These are phyloP conservation scores for Hydrangea macrophylla DNA, from an alignment of 148 eudicot genomes.

Conservation along the genomic window DNA sequence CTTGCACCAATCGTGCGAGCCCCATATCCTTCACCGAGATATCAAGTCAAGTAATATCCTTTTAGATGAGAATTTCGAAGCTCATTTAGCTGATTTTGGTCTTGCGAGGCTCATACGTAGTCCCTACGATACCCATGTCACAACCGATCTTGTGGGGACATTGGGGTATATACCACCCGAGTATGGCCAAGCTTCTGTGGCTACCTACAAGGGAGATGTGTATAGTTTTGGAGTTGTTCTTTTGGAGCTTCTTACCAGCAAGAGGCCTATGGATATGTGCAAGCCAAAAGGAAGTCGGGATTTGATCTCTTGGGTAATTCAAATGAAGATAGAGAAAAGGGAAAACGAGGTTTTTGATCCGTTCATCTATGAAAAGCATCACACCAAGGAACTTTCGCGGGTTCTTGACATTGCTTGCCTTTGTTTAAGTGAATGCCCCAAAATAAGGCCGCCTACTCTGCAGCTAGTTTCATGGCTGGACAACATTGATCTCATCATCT, in stretches of 20 bases:
- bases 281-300: constrained; percentile 22
- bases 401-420: constrained; percentile 31
- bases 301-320: constrained; percentile 30
- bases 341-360: constrained; percentile 28
- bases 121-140: too few relatives aligned
- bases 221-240: constrained; percentile 40
- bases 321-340: constrained; percentile 21
- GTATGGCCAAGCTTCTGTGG: constrained; percentile 29
- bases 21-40: constrained; percentile 33
- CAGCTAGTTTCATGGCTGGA: constrained; percentile 30
- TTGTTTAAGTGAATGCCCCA: constrained; percentile 26
- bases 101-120: constrained; percentile 33
- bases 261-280: constrained; percentile 35
- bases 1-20: constrained; percentile 26
- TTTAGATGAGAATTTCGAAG: constrained; percentile 27
- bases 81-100: constrained; percentile 38
- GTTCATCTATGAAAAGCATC: constrained; percentile 18
- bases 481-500: constrained; percentile 9
- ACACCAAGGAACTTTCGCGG: constrained; percentile 14
- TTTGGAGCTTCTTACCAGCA: constrained; percentile 32
- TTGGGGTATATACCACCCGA: too few relatives aligned
- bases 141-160: too few relatives aligned
- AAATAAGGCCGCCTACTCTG: constrained; percentile 24
- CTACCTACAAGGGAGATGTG: constrained; percentile 31
- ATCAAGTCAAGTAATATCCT: constrained; percentile 37